phyloP scores from a whole-genome alignment of 169 alveolate species.

The Plasmodium malariae region DNA sequence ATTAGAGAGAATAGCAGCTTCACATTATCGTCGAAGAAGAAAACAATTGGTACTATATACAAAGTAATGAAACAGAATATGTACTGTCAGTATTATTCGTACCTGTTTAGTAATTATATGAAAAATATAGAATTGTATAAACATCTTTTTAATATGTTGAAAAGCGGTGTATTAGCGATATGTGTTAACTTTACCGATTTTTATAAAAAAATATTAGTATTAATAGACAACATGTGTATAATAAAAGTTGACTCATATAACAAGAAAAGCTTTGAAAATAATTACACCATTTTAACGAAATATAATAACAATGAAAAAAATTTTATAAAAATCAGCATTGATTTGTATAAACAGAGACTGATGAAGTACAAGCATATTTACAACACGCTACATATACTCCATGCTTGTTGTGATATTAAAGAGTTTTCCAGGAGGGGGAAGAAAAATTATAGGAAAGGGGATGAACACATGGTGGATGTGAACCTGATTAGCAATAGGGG shows the following conservation, averaged over 20 bases:
- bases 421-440: background rate
- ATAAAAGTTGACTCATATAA: conserved; percentile 18
- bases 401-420: conserved; percentile 30
- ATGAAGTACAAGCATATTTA: conserved; percentile 64
- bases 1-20: no score
- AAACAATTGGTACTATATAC: background rate
- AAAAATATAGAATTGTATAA: conserved; percentile 11
- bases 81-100: conserved; percentile 32
- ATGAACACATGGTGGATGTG: background rate
- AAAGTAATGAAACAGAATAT: conserved; percentile 11
- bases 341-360: conserved; percentile 34
- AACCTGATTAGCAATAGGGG: no score
- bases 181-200: conserved; percentile 41
- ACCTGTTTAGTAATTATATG: conserved; percentile 13
- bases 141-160: conserved; percentile 20
- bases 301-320: conserved; percentile 23
- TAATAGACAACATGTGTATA: conserved; percentile 37
- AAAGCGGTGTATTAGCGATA: conserved; percentile 2
- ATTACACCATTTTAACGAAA: conserved; percentile 43
- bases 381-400: conserved; percentile 39
- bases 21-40: background rate
- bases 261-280: conserved; percentile 30
- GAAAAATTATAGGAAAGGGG: background rate
- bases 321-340: conserved; percentile 10
- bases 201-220: conserved; percentile 15